phyloP scores from a whole-genome alignment of 73 alveolate species.

The Tetrahymena malaccensis region DNA sequence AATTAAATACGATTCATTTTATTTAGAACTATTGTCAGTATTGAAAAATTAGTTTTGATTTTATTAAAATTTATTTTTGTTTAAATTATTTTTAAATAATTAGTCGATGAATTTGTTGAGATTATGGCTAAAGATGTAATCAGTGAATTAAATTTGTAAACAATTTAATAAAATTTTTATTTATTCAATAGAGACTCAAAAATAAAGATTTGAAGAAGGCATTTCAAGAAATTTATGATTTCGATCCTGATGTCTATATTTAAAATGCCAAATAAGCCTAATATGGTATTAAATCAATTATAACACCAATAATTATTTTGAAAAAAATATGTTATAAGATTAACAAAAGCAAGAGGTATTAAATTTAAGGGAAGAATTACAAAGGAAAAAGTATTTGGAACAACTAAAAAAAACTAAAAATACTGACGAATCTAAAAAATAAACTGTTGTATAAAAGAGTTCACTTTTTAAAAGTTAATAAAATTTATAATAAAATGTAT shows the following conservation, averaged over 20 bases:
- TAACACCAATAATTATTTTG: background rate
- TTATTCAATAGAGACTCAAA: background rate
- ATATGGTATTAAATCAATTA: background rate
- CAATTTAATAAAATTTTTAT: background rate
- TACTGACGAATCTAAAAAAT: background rate
- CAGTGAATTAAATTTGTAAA: background rate
- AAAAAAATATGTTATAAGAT: background rate
- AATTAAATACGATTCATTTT: too few relatives aligned
- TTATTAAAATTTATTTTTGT: too few relatives aligned
- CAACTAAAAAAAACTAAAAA: background rate
- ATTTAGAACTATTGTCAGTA: too few relatives aligned
- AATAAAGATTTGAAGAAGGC: background rate
- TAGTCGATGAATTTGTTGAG: background rate
- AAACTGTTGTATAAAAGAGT: background rate
- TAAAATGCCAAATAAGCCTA: background rate
- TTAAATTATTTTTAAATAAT: background rate
- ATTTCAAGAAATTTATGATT: background rate
- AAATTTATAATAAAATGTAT: background rate
- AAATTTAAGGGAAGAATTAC: background rate
- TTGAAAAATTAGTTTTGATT: too few relatives aligned
- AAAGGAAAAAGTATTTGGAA: background rate
- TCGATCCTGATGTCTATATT: background rate
- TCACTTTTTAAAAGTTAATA: background rate
- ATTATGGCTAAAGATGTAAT: background rate
- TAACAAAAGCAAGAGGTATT: background rate